Evolutionary conservation across 148 eudicot genomes (phyloP).

Genomic region (Oxyria digyna): DNA sequence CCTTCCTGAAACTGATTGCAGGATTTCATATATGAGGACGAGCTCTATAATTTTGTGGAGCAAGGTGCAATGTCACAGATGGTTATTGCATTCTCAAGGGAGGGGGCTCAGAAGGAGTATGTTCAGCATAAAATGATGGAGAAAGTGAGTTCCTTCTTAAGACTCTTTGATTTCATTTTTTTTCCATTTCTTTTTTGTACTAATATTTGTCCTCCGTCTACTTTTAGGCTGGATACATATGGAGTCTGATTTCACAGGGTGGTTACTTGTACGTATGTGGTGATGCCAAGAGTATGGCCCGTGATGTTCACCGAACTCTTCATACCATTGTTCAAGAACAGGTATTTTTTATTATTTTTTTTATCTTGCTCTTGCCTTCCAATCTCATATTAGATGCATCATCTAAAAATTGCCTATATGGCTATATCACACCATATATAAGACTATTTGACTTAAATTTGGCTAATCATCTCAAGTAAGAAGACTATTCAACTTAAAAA

Average conservation of each 20-base stretch:
- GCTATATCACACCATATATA: not conserved
- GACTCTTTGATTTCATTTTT: not conserved
- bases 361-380: not conserved
- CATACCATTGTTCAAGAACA: constrained; percentile 73
- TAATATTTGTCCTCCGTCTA: not conserved
- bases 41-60: constrained; percentile 52
- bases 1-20: constrained; percentile 11
- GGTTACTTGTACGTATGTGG: constrained; percentile 84
- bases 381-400: not conserved
- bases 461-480: not conserved
- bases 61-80: constrained; percentile 70
- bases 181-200: not conserved
- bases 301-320: constrained; percentile 75
- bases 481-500: too few relatives aligned
- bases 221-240: constrained; percentile 49
- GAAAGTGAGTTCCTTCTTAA: constrained; percentile 30
- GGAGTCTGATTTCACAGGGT: constrained; percentile 57
- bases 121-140: constrained; percentile 85
- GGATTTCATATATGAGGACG: constrained; percentile 86
- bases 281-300: constrained; percentile 94
- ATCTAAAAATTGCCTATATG: not conserved
- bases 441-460: not conserved
- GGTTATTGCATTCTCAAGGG: constrained; percentile 73
- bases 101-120: constrained; percentile 69
- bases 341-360: constrained; percentile 41